Conservation (phyloP, 805 yeast species). For the Myxozyma nipponensis region DNA sequence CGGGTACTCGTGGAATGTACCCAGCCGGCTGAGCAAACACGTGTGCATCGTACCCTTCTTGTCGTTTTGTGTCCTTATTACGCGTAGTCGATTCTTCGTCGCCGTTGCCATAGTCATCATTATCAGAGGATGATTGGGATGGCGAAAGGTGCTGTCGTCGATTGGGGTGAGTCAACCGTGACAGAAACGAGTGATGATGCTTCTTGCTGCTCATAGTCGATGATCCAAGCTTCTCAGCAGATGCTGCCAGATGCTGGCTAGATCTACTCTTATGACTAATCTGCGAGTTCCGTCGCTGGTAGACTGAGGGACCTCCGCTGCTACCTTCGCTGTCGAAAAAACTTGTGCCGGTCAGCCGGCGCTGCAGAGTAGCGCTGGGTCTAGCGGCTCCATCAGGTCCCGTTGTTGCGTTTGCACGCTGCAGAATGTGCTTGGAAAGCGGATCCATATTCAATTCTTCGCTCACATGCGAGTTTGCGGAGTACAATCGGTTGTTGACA, state of each 20-base stretch:
- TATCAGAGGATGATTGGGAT: too few species aligned
- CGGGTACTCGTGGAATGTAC: slow-evolving; percentile 31
- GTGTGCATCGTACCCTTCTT: slow-evolving; percentile 35
- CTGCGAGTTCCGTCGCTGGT: slow-evolving; percentile 1
- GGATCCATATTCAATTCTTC: slow-evolving; percentile 22
- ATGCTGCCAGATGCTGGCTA: background rate
- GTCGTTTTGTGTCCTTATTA: slow-evolving; percentile 3
- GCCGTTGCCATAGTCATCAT: background rate
- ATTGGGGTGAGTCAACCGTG: background rate
- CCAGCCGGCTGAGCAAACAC: slow-evolving; percentile 29
- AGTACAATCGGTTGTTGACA: too few species aligned
- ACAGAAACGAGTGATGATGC: background rate
- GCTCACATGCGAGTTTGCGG: too few species aligned
- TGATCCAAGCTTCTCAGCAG: background rate
- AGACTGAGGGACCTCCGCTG: background rate
- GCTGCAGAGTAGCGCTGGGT: too few species aligned
- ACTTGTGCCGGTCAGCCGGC: slow-evolving; percentile 1
- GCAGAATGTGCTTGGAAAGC: slow-evolving; percentile 17
- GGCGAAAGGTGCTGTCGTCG: too few species aligned
- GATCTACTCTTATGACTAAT: background rate
- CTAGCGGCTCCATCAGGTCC: too few species aligned
- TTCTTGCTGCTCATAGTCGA: background rate
- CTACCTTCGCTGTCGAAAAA: background rate
- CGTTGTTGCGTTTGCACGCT: slow-evolving; percentile 16
- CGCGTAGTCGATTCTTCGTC: too few species aligned